phyloP scores from a whole-genome alignment of 225 moss, liverwort and hornwort species.

The Rhytidiadelphus loreus region DNA sequence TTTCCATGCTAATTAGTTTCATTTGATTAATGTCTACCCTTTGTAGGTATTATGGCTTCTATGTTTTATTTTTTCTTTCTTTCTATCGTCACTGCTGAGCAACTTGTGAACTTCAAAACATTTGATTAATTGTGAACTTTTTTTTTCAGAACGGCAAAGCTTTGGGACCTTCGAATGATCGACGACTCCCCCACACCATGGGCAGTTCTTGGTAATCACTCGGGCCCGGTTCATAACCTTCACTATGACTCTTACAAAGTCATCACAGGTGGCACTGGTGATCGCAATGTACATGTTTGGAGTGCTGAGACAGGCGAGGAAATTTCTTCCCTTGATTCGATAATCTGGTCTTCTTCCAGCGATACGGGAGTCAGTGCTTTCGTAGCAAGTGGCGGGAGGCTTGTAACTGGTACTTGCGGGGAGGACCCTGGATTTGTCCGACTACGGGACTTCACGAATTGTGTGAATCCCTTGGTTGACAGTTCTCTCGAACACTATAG shows the following conservation, averaged over 20 bases:
- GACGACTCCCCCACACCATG: slow-evolving; percentile 33
- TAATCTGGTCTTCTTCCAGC: not conserved
- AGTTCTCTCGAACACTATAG: not conserved
- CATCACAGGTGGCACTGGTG: slow-evolving; percentile 39
- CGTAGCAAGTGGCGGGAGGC: slow-evolving; percentile 40
- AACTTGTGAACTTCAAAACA: not conserved
- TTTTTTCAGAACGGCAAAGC: slow-evolving; percentile 39
- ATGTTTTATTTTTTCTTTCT: not conserved
- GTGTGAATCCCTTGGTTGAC: slow-evolving; percentile 24
- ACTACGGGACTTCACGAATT: slow-evolving; percentile 51
- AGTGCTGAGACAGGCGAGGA: slow-evolving; percentile 40
- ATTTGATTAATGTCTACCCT: not conserved
- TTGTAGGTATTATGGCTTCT: not conserved
- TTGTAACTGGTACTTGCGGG: slow-evolving; percentile 67
- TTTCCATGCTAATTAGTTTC: not conserved
- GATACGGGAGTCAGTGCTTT: slow-evolving; percentile 47
- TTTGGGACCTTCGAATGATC: slow-evolving; percentile 62
- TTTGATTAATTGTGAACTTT: not conserved
- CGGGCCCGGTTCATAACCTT: slow-evolving; percentile 40
- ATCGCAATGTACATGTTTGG: slow-evolving; percentile 53
- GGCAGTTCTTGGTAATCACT: slow-evolving; percentile 50
- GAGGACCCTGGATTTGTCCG: slow-evolving; percentile 53
- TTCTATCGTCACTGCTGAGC: not conserved
- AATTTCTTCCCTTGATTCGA: slow-evolving; percentile 41
- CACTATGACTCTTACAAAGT: slow-evolving; percentile 63